Base-by-base conservation (phyloP, 169 alveolate genomes). In the Blepharisma undulans region DNA sequence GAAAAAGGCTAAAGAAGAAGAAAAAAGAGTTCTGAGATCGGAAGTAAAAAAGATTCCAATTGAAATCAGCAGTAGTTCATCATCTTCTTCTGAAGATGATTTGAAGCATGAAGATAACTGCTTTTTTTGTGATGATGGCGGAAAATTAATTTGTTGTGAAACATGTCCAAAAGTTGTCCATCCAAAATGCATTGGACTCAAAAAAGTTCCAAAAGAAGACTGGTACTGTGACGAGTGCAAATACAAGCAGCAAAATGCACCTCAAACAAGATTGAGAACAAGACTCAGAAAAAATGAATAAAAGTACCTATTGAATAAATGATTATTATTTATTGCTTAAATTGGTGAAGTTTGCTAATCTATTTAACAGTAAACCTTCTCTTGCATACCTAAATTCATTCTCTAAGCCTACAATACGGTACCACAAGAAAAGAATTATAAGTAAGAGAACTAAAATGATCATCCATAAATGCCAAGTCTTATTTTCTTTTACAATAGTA, bases 81-180 rank as follows among this genome's bases (percentile, higher is more conserved):
- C 66, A 1, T 48, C 66, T 48, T 48, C 80, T 72, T 25, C 29
- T 0, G 33, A 72, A 0, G 61, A 79, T 30, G 87, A 32, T 21
- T 22, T 30, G 12, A 27, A 30, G 72, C 87, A 79, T 7, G 87
- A 79, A 27, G 87, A 79, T 33, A 25, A 79, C 60, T 79, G 87
- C 87, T 79, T 12, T 33, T 79, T 79, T 27, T 79, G 87, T 10
- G 87, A 79, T n/a, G 87, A 79, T 33, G 87, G 87, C 6, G 87
- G 87, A 6, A n/a, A 27, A 27, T 79, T 79, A 79, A 79, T 79
- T 21, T 79, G 87, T 7, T 79, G 87, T 33, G 87, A 79, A 79
- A 32, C 30, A 21, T 79, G 87, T 6, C 34, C 87, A 30, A 79
- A 22, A 32, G 87, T 79, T 30, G 87, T 79, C 18, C 87, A 79